A percentile compares a stretch with the other conserved stretches of the same genome.
phyloP scores from a whole-genome alignment of 2,329 filamentous ascomycete species.

The Sporothrix mexicana region DNA sequence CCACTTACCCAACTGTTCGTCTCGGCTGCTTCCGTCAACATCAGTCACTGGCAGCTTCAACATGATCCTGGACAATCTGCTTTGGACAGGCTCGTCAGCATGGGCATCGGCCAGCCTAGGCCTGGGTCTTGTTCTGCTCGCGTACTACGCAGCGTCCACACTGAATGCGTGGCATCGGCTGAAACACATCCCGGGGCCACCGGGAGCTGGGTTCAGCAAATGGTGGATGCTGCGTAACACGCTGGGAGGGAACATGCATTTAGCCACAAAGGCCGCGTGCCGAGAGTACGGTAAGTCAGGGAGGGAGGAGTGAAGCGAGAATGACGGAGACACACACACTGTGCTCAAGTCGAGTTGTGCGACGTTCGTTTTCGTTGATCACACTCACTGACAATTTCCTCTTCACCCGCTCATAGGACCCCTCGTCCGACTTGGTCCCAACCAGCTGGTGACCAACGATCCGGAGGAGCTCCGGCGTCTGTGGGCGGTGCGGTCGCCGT shows the following conservation, averaged over 20 bases:
- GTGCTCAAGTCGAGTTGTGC: background rate
- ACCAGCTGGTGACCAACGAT: slow-evolving; percentile 41
- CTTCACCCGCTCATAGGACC: slow-evolving; percentile 35
- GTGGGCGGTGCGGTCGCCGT: slow-evolving; percentile 47
- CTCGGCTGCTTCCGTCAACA: background rate
- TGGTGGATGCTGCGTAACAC: slow-evolving; percentile 44
- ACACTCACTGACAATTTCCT: background rate
- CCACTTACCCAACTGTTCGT: background rate
- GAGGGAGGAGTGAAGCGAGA: background rate
- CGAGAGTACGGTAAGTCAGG: slow-evolving; percentile 39
- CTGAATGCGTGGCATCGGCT: slow-evolving; percentile 40
- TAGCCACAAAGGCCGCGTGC: slow-evolving; percentile 40
- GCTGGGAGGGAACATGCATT: slow-evolving; percentile 41
- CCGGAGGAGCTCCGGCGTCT: slow-evolving; percentile 42
- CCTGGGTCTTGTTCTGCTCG: slow-evolving; percentile 33
- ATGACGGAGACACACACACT: background rate
- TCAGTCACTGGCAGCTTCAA: background rate
- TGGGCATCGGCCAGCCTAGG: slow-evolving; percentile 26
- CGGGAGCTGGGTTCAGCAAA: slow-evolving; percentile 40
- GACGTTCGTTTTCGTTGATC: slow-evolving; percentile 21
- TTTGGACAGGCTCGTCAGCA: slow-evolving; percentile 17
- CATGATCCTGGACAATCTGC: slow-evolving; percentile 27
- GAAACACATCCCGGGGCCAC: slow-evolving; percentile 42
- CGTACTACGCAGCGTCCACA: slow-evolving; percentile 36
- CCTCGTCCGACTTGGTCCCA: slow-evolving; percentile 41